A percentile compares a stretch with the other conserved stretches of the same genome.
These are phyloP conservation scores for Kurtzmaniella quercitrusa DNA, from an alignment of 1,139 yeast species.

Conservation along the genomic window DNA sequence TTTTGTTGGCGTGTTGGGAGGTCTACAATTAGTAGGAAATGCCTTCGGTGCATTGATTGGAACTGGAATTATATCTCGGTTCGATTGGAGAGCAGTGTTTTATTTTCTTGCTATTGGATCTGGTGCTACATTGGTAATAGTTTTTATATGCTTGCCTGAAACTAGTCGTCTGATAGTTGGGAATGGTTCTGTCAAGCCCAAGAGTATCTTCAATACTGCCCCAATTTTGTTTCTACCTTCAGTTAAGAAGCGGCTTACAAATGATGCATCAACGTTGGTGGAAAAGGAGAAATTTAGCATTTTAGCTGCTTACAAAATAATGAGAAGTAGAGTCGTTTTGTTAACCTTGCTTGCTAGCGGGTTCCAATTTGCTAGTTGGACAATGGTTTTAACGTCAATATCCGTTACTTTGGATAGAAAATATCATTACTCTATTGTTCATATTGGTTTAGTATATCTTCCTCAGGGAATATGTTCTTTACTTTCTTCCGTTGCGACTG, in stretches of 20 bases:
- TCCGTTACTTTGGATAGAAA: slow-evolving; percentile 25
- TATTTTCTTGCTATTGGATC: slow-evolving; percentile 35
- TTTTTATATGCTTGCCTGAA: slow-evolving; percentile 28
- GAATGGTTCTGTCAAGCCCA: slow-evolving; percentile 32
- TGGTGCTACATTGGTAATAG: slow-evolving; percentile 24
- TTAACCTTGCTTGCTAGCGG: slow-evolving; percentile 30
- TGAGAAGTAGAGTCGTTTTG: slow-evolving; percentile 20
- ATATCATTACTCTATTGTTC: slow-evolving; percentile 29
- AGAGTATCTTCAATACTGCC: slow-evolving; percentile 31
- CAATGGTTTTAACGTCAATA: slow-evolving; percentile 30
- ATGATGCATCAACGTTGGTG: slow-evolving; percentile 22
- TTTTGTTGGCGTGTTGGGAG: slow-evolving; percentile 34
- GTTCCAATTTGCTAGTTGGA: slow-evolving; percentile 35
- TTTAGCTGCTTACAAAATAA: slow-evolving; percentile 26
- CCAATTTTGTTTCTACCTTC: slow-evolving; percentile 22
- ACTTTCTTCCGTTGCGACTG: slow-evolving; percentile 26
- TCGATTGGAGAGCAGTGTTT: slow-evolving; percentile 37
- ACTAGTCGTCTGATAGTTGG: slow-evolving; percentile 35
- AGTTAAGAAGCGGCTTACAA: slow-evolving; percentile 20
- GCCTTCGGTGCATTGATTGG: slow-evolving; percentile 41
- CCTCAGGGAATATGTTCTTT: slow-evolving; percentile 36
- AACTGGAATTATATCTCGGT: slow-evolving; percentile 27
- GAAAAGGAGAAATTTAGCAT: slow-evolving; percentile 13
- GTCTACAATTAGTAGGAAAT: slow-evolving; percentile 34
- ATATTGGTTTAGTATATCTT: slow-evolving; percentile 35